Evolutionary conservation across 106 monocot genomes (phyloP), one percentile per base, ranked within the genome.

Genomic region (Hemerocallis citrina): DNA sequence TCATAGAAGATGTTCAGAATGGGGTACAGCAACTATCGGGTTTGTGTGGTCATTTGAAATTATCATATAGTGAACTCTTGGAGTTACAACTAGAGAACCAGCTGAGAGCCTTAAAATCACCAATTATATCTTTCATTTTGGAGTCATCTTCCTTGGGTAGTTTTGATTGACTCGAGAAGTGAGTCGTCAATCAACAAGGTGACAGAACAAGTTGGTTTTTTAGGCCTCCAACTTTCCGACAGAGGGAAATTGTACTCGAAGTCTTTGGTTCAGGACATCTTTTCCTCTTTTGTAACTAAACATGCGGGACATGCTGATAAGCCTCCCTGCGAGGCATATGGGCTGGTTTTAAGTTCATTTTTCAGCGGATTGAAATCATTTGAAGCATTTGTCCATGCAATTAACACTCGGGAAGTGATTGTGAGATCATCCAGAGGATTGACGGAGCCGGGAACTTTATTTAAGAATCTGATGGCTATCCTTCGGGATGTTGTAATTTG

Each of bases 401-500:
- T 98, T 31, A 72, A 78, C 22, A 52, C 76, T 6, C 66, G 91
- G 63, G 96, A 98, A 55, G 75, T 84, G 49, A 88, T 85, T 27
- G 74, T 98, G 33, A 72, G 91, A 15, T 98, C 96, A 24, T 84
- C 91, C n/a, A 70, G 81, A 38, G 96, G 96, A 6, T 54, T 98
- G 39, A 81, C 87, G n/a, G 96, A 98, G 50, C 96, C 96, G 38
- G 96, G 96, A 59, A 87, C 81, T 4, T 41, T 98, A 11, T 98
- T 98, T 56, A 98, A 98, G 34, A 92, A 88, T 59, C 66, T 98
- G 21, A 98, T 98, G 96, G 91, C 96, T 7, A 77, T 92, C 52
- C 81, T 98, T 28, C 75, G 96, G 4, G 96, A 98, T 79, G 79
- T 87, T 39, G 70, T 85, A 5, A 59, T 98, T 5, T 80, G 83